Conservation (phyloP, 129 eudicot genomes). For the Chrysanthemum seticuspe region DNA sequence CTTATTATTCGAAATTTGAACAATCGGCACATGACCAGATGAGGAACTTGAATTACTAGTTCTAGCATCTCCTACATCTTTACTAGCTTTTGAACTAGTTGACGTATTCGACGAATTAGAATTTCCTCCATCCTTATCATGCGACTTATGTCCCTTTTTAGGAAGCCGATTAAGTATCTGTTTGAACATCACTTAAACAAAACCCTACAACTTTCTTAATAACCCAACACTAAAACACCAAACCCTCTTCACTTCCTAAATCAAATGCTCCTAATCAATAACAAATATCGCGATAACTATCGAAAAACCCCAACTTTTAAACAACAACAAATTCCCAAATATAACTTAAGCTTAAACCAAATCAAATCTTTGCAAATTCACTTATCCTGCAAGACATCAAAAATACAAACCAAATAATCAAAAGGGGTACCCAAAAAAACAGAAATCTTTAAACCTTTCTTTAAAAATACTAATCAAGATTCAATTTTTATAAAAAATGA, state of each 20-base stretch:
- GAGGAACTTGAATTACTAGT: constrained; percentile 25
- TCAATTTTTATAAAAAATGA: neutral
- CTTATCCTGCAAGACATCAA: neutral
- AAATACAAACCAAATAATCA: neutral
- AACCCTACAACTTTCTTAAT: constrained; percentile 21
- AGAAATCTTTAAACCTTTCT: neutral
- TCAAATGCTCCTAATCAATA: constrained; percentile 17
- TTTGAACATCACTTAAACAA: constrained; percentile 50
- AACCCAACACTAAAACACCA: constrained; percentile 8
- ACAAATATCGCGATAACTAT: constrained; percentile 10
- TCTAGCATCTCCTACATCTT: constrained; percentile 17
- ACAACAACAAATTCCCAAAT: constrained; percentile 18
- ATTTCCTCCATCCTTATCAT: constrained; percentile 49
- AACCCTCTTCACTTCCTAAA: constrained; percentile 6
- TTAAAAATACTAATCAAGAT: neutral
- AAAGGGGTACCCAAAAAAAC: neutral
- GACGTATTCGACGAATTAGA: constrained; percentile 46
- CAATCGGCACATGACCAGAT: neutral
- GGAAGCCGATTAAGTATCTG: constrained; percentile 66
- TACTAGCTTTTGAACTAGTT: neutral
- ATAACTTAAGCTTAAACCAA: constrained; percentile 16
- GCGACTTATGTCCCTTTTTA: constrained; percentile 49
- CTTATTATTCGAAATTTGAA: constrained; percentile 31
- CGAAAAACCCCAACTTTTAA: constrained; percentile 12
- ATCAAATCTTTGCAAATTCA: constrained; percentile 13